Evolutionary conservation across 2,329 filamentous ascomycete species (phyloP).

Genomic region (Phialemonium atrogriseum): DNA sequence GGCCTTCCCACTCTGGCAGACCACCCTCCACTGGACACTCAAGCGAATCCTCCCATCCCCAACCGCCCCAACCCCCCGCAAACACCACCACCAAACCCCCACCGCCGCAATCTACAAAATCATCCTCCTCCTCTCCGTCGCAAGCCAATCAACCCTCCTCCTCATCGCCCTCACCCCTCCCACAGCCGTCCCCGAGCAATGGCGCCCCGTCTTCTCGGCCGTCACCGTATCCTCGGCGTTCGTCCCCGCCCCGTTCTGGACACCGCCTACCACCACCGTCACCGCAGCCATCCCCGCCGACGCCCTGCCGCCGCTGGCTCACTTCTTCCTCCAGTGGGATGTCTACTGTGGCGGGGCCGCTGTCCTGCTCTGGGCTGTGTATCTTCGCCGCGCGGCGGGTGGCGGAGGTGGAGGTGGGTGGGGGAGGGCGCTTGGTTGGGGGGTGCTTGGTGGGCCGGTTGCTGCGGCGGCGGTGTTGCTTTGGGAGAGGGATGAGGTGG

Average conservation of each 20-base stretch:
- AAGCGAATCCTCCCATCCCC: slow-evolving; percentile 10
- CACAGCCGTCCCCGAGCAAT: slow-evolving; percentile 19
- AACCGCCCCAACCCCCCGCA: slow-evolving; percentile 6
- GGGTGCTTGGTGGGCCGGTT: slow-evolving; percentile 30
- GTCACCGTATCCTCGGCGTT: slow-evolving; percentile 21
- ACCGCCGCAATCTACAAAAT: slow-evolving; percentile 19
- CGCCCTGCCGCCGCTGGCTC: slow-evolving; percentile 29
- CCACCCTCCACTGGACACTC: slow-evolving; percentile 25
- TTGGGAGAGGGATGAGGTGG: slow-evolving; percentile 36
- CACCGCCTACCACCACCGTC: slow-evolving; percentile 28
- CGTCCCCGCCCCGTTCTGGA: slow-evolving; percentile 18
- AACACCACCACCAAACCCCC: slow-evolving; percentile 26
- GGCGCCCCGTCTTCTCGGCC: slow-evolving; percentile 6
- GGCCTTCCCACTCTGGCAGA: slow-evolving; percentile 37
- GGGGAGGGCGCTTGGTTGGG: slow-evolving; percentile 24
- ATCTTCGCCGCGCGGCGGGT: slow-evolving; percentile 21
- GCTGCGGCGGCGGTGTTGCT: slow-evolving; percentile 34
- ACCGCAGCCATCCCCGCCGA: slow-evolving; percentile 25
- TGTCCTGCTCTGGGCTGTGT: slow-evolving; percentile 34
- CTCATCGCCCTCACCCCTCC: slow-evolving; percentile 29
- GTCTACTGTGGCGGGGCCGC: slow-evolving; percentile 31
- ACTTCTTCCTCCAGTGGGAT: slow-evolving; percentile 41
- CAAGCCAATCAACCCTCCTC: slow-evolving; percentile 30
- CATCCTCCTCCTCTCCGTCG: slow-evolving; percentile 27
- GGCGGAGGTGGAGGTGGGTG: slow-evolving; percentile 13